phyloP scores from a whole-genome alignment of 495 filamentous ascomycete species.

The Aspergillus heteromorphus region DNA sequence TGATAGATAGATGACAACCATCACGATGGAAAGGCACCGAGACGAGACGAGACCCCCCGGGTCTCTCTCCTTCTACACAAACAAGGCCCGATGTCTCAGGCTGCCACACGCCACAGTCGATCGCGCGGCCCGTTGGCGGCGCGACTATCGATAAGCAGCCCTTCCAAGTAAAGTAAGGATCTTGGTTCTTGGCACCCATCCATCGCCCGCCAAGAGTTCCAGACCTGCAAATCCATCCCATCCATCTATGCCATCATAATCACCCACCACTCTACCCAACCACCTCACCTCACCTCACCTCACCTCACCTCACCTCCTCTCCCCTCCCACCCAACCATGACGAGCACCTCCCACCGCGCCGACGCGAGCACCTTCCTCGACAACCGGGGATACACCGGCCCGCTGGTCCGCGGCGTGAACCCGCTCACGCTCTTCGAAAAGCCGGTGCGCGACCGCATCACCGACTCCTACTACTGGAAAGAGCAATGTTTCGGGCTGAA shows the following conservation, averaged over 20 bases:
- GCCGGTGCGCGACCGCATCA: slow-evolving; percentile 88
- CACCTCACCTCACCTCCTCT: not conserved
- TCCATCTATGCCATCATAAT: no score
- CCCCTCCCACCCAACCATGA: not conserved
- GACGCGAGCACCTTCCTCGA: slow-evolving; percentile 73
- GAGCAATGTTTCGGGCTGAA: slow-evolving; percentile 97
- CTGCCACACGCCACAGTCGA: slow-evolving; percentile 21
- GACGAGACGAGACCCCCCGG: no score
- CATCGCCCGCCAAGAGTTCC: not conserved
- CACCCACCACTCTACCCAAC: not conserved
- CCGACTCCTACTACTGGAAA: slow-evolving; percentile 94
- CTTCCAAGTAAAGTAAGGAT: no score
- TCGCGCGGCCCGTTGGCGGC: slow-evolving; percentile 31
- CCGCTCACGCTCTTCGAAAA: slow-evolving; percentile 88
- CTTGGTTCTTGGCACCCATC: slow-evolving; percentile 22
- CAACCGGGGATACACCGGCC: slow-evolving; percentile 68
- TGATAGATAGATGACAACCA: no score
- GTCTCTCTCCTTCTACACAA: no score
- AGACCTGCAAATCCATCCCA: not conserved
- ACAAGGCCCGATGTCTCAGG: slow-evolving; percentile 16
- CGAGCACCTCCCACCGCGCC: slow-evolving; percentile 54
- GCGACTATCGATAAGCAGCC: slow-evolving; percentile 43
- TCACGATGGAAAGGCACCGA: no score
- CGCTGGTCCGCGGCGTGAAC: slow-evolving; percentile 72
- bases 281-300: not conserved